A percentile compares a stretch with the other conserved stretches of the same genome.
Conservation (phyloP, 2,329 filamentous ascomycete genomes). For the Dryadomyces sulphureus region DNA sequence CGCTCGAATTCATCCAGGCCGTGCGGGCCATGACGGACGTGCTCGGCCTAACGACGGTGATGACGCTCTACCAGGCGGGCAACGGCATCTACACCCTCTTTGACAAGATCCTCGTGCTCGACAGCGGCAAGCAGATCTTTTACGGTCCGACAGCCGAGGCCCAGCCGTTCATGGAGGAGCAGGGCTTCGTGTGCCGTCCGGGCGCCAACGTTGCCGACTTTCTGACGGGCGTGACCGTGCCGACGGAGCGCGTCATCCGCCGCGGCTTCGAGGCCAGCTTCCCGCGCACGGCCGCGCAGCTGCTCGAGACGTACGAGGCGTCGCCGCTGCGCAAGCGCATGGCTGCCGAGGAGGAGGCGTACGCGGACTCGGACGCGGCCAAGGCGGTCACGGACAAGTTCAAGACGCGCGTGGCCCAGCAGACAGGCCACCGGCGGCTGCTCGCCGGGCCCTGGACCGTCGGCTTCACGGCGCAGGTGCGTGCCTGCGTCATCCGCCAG, state of each 20-base stretch:
- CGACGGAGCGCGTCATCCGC: slow-evolving; percentile 56
- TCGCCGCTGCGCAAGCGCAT: slow-evolving; percentile 34
- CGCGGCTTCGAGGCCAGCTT: slow-evolving; percentile 47
- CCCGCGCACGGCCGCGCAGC: slow-evolving; percentile 47
- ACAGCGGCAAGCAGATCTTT: slow-evolving; percentile 50
- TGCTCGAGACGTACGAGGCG: slow-evolving; percentile 41
- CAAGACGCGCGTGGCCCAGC: slow-evolving; percentile 19
- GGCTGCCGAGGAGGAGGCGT: slow-evolving; percentile 37
- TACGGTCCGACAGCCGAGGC: slow-evolving; percentile 47
- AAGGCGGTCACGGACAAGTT: slow-evolving; percentile 37
- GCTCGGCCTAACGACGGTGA: slow-evolving; percentile 40
- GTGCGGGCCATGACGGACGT: slow-evolving; percentile 54
- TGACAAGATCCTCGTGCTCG: slow-evolving; percentile 63
- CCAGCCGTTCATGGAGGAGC: slow-evolving; percentile 47
- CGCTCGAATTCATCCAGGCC: slow-evolving; percentile 49
- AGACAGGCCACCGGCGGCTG: slow-evolving; percentile 26
- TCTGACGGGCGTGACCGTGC: slow-evolving; percentile 63
- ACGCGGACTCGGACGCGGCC: slow-evolving; percentile 34
- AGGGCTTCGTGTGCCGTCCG: slow-evolving; percentile 47
- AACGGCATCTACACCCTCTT: slow-evolving; percentile 52
- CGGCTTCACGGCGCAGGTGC: slow-evolving; percentile 53
- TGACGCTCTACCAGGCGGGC: slow-evolving; percentile 53
- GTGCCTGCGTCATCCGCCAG: slow-evolving; percentile 54
- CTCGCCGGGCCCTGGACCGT: too few species aligned
- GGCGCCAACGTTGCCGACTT: slow-evolving; percentile 61